Conservation (phyloP, 768 basidiomycete genomes). For the Arthromyces matolae region DNA sequence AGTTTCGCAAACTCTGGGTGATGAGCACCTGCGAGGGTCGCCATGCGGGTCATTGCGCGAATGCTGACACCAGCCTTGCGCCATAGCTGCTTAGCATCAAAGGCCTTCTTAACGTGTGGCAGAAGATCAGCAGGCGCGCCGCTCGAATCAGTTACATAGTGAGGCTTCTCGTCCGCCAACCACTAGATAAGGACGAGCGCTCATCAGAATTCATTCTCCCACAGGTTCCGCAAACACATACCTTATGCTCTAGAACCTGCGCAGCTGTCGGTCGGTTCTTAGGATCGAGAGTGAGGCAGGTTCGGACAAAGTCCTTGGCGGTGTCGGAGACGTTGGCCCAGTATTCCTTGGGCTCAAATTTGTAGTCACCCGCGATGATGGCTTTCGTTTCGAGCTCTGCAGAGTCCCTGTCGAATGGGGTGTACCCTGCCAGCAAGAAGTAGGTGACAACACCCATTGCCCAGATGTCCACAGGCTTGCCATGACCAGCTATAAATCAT, state of each 20-base stretch:
- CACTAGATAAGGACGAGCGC: no score
- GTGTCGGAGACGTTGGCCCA: slow-evolving; percentile 80
- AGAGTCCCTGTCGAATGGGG: slow-evolving; percentile 92
- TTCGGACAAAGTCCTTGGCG: slow-evolving; percentile 77
- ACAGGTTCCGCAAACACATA: slow-evolving; percentile 8
- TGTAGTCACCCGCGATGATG: slow-evolving; percentile 90
- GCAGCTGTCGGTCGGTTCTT: slow-evolving; percentile 72
- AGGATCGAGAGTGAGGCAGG: slow-evolving; percentile 87
- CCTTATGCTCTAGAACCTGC: slow-evolving; percentile 68
- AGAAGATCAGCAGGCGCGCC: slow-evolving; percentile 72
- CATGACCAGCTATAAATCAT: slow-evolving; percentile 68
- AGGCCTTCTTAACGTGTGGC: slow-evolving; percentile 85
- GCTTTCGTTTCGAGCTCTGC: slow-evolving; percentile 92
- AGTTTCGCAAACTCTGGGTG: slow-evolving; percentile 50
- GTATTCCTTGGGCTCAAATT: slow-evolving; percentile 76
- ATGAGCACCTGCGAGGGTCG: slow-evolving; percentile 43
- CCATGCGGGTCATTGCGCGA: slow-evolving; percentile 82
- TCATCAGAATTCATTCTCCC: not conserved
- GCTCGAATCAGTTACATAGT: slow-evolving; percentile 69
- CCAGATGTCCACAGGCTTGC: slow-evolving; percentile 94
- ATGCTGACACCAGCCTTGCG: slow-evolving; percentile 84
- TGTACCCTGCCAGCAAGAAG: slow-evolving; percentile 89
- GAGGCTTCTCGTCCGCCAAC: slow-evolving; percentile 66
- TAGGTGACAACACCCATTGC: slow-evolving; percentile 99
- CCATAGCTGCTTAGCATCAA: slow-evolving; percentile 88